Evolutionary conservation across 306 rosid species (phyloP).

Genomic region (Arachis stenosperma): DNA sequence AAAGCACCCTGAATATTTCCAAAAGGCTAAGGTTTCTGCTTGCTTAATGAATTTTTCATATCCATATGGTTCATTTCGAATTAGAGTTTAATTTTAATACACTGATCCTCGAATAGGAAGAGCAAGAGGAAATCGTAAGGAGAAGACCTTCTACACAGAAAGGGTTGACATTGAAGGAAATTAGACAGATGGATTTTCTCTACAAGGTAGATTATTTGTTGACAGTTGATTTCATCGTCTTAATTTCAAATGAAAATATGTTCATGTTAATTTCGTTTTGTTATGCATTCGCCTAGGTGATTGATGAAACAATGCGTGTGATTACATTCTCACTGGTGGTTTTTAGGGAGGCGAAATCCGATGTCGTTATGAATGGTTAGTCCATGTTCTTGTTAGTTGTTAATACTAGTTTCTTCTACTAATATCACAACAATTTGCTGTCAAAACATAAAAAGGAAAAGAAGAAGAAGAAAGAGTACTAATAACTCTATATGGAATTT

Average conservation of each 20-base stretch:
- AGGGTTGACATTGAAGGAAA: slow-evolving; percentile 67
- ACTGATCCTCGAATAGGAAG: slow-evolving; percentile 52
- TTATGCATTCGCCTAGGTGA: slow-evolving; percentile 51
- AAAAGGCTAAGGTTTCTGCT: slow-evolving; percentile 71
- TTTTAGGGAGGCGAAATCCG: slow-evolving; percentile 80
- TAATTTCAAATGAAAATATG: neutral
- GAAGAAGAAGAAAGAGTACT: no score
- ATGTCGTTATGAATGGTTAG: slow-evolving; percentile 70
- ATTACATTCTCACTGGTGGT: slow-evolving; percentile 77
- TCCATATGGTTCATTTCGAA: neutral
- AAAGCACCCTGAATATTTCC: slow-evolving; percentile 59
- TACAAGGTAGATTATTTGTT: slow-evolving; percentile 52
- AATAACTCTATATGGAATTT: neutral
- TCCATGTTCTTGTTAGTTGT: slow-evolving; percentile 10
- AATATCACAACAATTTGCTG: slow-evolving; percentile 9
- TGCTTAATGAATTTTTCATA: neutral
- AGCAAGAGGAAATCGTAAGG: slow-evolving; percentile 71
- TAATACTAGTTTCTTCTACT: neutral
- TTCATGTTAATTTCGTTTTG: neutral
- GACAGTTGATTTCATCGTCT: neutral
- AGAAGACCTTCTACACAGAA: slow-evolving; percentile 69
- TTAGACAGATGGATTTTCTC: slow-evolving; percentile 78
- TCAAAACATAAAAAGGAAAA: neutral
- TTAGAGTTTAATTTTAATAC: neutral
- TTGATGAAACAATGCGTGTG: slow-evolving; percentile 85